Percentiles rank a stretch among this genome's conserved stretches.
phyloP scores from a whole-genome alignment of 768 basidiomycete genomes.

The Tulasnella sp. region DNA sequence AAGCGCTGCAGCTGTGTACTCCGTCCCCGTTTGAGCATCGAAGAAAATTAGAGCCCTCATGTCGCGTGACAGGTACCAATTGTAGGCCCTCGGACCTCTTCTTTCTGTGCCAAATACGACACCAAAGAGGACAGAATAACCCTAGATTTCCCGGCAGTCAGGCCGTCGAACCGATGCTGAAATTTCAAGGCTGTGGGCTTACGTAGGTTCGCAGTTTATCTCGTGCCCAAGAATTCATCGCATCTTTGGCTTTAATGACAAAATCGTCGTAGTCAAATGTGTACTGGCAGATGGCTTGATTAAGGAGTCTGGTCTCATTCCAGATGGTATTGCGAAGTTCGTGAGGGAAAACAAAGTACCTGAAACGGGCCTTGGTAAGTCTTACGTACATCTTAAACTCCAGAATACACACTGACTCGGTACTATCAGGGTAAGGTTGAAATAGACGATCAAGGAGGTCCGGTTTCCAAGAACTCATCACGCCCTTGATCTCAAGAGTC shows the following conservation, averaged over 20 bases:
- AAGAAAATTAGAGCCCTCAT: background rate
- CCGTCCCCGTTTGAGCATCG: background rate
- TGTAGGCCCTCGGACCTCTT: background rate
- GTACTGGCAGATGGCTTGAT: background rate
- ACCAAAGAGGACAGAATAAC: background rate
- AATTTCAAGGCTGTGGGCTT: background rate
- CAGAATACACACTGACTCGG: background rate
- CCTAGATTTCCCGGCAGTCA: background rate
- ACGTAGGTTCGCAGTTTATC: background rate
- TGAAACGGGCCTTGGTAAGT: background rate
- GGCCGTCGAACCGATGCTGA: background rate
- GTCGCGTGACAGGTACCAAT: background rate
- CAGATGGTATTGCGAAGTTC: background rate
- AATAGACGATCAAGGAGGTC: background rate
- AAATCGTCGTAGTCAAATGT: background rate
- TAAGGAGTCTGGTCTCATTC: background rate
- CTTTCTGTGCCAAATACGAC: background rate
- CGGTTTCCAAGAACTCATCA: background rate
- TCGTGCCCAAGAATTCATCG: background rate
- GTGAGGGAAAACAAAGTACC: background rate
- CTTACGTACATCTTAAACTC: background rate
- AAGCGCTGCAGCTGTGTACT: background rate
- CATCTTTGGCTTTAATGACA: background rate
- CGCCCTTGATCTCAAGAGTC: background rate
- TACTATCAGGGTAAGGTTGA: background rate